Conservation (phyloP, 116 monocot species). For the Posidonia oceanica region DNA sequence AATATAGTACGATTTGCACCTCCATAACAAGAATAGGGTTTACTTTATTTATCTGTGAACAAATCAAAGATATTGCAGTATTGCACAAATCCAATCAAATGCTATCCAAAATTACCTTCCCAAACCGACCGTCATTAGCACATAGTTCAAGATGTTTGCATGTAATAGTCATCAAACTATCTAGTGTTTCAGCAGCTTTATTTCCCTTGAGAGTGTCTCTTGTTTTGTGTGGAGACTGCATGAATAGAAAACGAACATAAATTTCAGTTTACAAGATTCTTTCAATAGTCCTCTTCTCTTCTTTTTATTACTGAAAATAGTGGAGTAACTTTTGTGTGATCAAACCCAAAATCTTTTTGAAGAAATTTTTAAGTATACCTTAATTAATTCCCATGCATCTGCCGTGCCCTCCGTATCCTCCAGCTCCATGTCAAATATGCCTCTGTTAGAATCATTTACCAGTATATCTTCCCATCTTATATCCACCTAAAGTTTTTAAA, state of each 20-base stretch:
- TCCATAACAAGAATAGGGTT: too few relatives aligned
- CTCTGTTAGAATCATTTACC: slow-evolving; percentile 50
- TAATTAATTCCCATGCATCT: slow-evolving; percentile 8
- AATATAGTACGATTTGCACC: too few relatives aligned
- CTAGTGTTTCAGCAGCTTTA: slow-evolving; percentile 54
- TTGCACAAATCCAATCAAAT: neutral
- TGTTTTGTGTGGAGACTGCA: slow-evolving; percentile 15
- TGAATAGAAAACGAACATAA: slow-evolving; percentile 5
- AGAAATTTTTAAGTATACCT: slow-evolving; percentile 2
- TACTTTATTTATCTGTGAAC: too few relatives aligned
- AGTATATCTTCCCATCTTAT: slow-evolving; percentile 76
- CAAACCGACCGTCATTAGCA: slow-evolving; percentile 32
- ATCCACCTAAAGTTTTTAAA: slow-evolving; percentile 42
- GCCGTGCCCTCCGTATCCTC: slow-evolving; percentile 48
- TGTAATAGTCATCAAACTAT: slow-evolving; percentile 61
- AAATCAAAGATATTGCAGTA: neutral
- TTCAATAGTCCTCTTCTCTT: slow-evolving; percentile 1
- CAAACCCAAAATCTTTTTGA: neutral
- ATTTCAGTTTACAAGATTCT: neutral
- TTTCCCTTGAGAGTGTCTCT: slow-evolving; percentile 19
- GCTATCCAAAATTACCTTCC: slow-evolving; percentile 21
- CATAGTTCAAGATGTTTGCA: slow-evolving; percentile 68
- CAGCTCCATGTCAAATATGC: slow-evolving; percentile 89
- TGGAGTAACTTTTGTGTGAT: neutral
- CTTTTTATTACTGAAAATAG: neutral